Percentiles rank a stretch among this genome's conserved stretches.
Evolutionary conservation across 371 early-diverging fungal genomes (phyloP).

Genomic region (Actinomucor elegans): DNA sequence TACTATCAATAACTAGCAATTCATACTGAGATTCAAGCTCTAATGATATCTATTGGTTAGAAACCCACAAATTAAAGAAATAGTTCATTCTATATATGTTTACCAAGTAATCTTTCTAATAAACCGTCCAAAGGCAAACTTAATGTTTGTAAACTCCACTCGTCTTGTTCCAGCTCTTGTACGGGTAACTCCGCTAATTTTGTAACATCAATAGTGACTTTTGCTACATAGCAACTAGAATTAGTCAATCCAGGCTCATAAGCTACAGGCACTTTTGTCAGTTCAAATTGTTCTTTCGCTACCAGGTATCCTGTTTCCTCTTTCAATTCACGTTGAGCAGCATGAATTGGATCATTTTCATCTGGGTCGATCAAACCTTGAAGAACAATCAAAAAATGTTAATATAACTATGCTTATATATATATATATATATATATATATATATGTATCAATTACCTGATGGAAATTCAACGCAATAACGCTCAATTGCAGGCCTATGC

Average conservation of each 20-base stretch:
- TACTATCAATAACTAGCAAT: constrained; percentile 19
- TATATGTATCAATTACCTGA: constrained; percentile 38
- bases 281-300: background rate
- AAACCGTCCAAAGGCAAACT: constrained; percentile 41
- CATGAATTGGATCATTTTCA: constrained; percentile 38
- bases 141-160: constrained; percentile 56
- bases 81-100: background rate
- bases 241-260: constrained; percentile 66
- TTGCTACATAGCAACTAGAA: constrained; percentile 51
- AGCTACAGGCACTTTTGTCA: constrained; percentile 29
- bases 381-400: background rate
- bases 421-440: background rate
- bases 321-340: constrained; percentile 57
- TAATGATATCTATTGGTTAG: background rate
- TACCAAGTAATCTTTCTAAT: constrained; percentile 37
- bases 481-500: constrained; percentile 54
- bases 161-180: constrained; percentile 48
- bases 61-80: background rate
- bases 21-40: constrained; percentile 13
- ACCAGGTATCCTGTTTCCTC: constrained; percentile 62
- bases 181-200: constrained; percentile 6
- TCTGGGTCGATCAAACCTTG: constrained; percentile 53
- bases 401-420: too few species aligned
- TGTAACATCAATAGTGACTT: constrained; percentile 26
- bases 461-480: constrained; percentile 63